A percentile compares a stretch with the other conserved stretches of the same genome.
phyloP scores from a whole-genome alignment of 1,284 basidiomycete species.

The Tremellales sp. region DNA sequence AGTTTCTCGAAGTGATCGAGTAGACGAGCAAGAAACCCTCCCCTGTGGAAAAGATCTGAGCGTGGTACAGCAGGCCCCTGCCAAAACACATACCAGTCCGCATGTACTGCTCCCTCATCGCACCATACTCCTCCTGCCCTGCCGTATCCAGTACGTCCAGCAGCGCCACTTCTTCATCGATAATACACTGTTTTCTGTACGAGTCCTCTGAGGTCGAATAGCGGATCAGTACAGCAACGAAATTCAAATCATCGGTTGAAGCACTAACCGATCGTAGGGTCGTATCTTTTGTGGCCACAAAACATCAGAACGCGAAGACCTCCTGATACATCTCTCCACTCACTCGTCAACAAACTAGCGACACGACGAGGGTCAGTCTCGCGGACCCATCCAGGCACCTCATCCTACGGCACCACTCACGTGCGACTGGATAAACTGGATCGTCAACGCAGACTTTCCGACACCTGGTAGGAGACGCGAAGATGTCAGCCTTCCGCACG shows the following conservation, averaged over 20 bases:
- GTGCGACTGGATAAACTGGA: slow-evolving; percentile 86
- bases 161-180: slow-evolving; percentile 95
- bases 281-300: no score
- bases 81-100: slow-evolving; percentile 56
- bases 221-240: no score
- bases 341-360: slow-evolving; percentile 84
- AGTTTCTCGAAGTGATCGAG: slow-evolving; percentile 96
- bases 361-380: not conserved
- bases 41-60: slow-evolving; percentile 63
- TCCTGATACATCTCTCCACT: slow-evolving; percentile 18
- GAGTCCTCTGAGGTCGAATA: slow-evolving; percentile 60
- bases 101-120: slow-evolving; percentile 51
- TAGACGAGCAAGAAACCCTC: slow-evolving; percentile 99
- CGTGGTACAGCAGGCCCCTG: not conserved
- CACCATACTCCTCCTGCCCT: slow-evolving; percentile 96
- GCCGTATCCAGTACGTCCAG: slow-evolving; percentile 98
- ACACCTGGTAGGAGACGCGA: slow-evolving; percentile 63
- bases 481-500: slow-evolving; percentile 12
- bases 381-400: not conserved
- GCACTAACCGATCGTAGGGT: slow-evolving; percentile 76
- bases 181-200: slow-evolving; percentile 91
- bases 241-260: not conserved
- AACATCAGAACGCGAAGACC: not conserved
- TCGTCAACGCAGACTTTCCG: slow-evolving; percentile 88
- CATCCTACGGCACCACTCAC: slow-evolving; percentile 29